Conservation (phyloP, 805 yeast genomes). For the Candida mattraensis region DNA sequence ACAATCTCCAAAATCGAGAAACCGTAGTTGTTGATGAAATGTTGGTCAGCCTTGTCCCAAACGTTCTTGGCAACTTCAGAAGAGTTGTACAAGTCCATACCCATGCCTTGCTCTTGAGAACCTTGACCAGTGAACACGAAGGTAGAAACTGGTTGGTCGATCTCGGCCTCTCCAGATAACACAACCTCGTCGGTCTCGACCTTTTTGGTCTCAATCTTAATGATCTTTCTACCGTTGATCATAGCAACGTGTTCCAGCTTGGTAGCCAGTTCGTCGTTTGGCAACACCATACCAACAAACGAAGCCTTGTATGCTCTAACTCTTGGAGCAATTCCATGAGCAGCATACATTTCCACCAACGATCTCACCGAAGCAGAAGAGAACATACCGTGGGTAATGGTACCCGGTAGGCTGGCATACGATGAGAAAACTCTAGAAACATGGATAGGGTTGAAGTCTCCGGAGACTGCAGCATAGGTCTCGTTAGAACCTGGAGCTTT, state of each 20-base stretch:
- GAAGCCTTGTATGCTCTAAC: constrained; percentile 90
- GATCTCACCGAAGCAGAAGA: constrained; percentile 95
- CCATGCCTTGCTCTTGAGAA: constrained; percentile 99
- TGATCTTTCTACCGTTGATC: constrained; percentile 98
- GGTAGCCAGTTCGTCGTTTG: constrained; percentile 86
- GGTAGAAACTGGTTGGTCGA: constrained; percentile 96
- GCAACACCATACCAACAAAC: constrained; percentile 96
- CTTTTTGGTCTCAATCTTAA: constrained; percentile 87
- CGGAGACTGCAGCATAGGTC: constrained; percentile 95
- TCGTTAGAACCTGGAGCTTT: constrained; percentile 96
- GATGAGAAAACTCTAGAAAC: constrained; percentile 93
- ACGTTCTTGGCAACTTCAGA: constrained; percentile 91
- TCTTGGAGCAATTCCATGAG: constrained; percentile 92
- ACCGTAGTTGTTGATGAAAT: constrained; percentile 91
- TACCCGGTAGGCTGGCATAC: constrained; percentile 93
- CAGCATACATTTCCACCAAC: constrained; percentile 97
- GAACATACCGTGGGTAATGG: constrained; percentile 99
- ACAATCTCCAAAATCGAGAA: constrained; percentile 96
- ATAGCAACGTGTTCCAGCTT: constrained; percentile 94
- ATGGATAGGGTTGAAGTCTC: constrained; percentile 98
- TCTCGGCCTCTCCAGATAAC: constrained; percentile 94
- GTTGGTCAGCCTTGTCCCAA: constrained; percentile 97
- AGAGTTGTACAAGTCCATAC: constrained; percentile 94
- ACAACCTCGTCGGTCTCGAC: constrained; percentile 76
- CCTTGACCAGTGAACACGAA: constrained; percentile 99